phyloP scores from a whole-genome alignment of 208 protist genomes.

The Trypanosoma brucei region DNA sequence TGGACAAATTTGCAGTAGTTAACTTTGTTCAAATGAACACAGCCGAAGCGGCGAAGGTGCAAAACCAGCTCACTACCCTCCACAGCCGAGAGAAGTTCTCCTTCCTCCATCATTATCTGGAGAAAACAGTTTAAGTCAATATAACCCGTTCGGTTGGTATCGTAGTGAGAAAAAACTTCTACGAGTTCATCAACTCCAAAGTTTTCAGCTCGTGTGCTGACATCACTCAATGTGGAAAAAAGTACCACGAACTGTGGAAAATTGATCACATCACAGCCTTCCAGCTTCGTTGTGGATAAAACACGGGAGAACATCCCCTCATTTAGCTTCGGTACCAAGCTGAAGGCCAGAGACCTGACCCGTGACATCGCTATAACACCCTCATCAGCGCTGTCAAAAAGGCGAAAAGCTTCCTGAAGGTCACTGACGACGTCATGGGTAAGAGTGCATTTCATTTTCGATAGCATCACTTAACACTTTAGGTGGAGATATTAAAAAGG shows the following conservation, averaged over 20 bases:
- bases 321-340: conserved; percentile 21
- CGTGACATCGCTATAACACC: conserved; percentile 30
- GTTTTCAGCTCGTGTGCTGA: conserved; percentile 10
- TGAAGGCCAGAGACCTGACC: conserved; percentile 31
- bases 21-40: conserved; percentile 42
- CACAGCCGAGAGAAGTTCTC: not conserved
- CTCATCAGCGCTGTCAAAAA: conserved; percentile 43
- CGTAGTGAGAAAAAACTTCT: no score
- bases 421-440: conserved; percentile 61
- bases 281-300: conserved; percentile 28
- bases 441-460: conserved; percentile 6
- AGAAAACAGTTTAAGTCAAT: no score
- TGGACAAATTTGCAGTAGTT: conserved; percentile 52
- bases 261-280: conserved; percentile 31
- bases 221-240: conserved; percentile 20
- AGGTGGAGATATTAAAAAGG: no score
- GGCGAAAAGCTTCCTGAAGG: conserved; percentile 52
- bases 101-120: no score
- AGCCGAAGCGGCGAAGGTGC: conserved; percentile 34
- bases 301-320: conserved; percentile 30
- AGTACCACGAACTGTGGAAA: conserved; percentile 64
- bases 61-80: conserved; percentile 39
- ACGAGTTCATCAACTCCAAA: not conserved
- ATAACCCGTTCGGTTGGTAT: no score
- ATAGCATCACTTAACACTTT: no score